Base-by-base conservation (phyloP, 768 basidiomycete genomes). In the Phlegmacium glaucopus region DNA sequence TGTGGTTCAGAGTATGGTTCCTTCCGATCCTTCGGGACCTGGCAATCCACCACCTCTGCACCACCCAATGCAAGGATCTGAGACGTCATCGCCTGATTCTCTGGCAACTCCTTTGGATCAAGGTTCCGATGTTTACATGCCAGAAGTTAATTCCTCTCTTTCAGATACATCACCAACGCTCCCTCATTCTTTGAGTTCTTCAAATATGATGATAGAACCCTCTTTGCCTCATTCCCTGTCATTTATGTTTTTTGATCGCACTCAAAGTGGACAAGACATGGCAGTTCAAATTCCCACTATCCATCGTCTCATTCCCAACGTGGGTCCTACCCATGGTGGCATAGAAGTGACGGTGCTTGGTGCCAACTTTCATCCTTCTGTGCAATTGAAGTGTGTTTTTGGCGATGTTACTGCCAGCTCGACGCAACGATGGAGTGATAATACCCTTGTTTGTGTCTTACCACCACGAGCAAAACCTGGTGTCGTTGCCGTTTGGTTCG, bases 311-410 rank as follows among this genome's bases (percentile, higher is more conserved):
- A 91, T 94, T 53, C 91, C 91, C 1, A 80, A 83, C 45, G 75
- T 78, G 49, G 91, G 94, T 10, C 92, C 93, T 9, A 93, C 90
- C 16, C 82, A 86, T 49, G 94, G 94, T 27, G 95, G 95, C 1
- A 93, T 91, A 54, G 93, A 96, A 67, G 87, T 99, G 28, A 98
- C 95, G 2, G 72, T 99, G 13, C 78, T 96, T 6, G 96, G 96
- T 8, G 82, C 87, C 44, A 90, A 94, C 63, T 97, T 99, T 68
- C 83, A 88, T 59, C 77, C 85, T 0, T 76, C 80, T 36, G 64
- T 86, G 44, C 80, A 82, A 53, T 70, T 90, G 22, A 81, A 80
- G 44, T 90, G 91, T 55, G 71, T 92, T 2, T 99, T 99, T 65
- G 95, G 95, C 18, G 89, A 87, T 55, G 74, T 83, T 9, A 62